Evolutionary conservation across 2,329 filamentous ascomycete species (phyloP).

Genomic region (Myriosclerotinia duriaeana): DNA sequence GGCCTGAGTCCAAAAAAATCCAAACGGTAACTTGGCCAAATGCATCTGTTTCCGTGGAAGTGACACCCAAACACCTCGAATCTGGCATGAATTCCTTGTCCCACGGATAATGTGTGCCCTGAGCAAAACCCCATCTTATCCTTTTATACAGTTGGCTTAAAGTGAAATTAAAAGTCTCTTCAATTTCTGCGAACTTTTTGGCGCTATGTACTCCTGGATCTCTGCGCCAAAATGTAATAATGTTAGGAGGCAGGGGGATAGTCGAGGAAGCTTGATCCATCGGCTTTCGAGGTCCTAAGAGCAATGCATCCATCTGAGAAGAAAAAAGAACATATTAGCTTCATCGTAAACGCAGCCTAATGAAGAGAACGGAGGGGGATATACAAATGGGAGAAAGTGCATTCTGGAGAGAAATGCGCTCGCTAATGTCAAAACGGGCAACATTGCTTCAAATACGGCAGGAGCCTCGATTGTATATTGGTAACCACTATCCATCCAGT

Average conservation of each 20-base stretch:
- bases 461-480: constrained; percentile 26
- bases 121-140: neutral
- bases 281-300: neutral
- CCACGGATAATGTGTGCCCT: neutral
- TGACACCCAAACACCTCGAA: neutral
- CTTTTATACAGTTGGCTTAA: neutral
- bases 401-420: constrained; percentile 31
- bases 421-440: constrained; percentile 34
- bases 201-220: neutral
- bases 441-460: constrained; percentile 27
- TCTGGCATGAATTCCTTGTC: neutral
- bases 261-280: neutral
- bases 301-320: constrained; percentile 9
- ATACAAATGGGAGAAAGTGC: constrained; percentile 9
- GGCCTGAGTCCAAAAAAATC: neutral
- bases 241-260: neutral
- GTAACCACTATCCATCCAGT: neutral
- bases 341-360: neutral
- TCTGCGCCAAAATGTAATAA: constrained; percentile 15
- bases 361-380: neutral
- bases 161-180: neutral
- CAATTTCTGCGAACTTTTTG: neutral
- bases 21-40: neutral
- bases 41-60: neutral
- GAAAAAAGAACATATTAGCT: neutral